Conservation (phyloP, 163 green algal species). For the Scenedesmus sp. region DNA sequence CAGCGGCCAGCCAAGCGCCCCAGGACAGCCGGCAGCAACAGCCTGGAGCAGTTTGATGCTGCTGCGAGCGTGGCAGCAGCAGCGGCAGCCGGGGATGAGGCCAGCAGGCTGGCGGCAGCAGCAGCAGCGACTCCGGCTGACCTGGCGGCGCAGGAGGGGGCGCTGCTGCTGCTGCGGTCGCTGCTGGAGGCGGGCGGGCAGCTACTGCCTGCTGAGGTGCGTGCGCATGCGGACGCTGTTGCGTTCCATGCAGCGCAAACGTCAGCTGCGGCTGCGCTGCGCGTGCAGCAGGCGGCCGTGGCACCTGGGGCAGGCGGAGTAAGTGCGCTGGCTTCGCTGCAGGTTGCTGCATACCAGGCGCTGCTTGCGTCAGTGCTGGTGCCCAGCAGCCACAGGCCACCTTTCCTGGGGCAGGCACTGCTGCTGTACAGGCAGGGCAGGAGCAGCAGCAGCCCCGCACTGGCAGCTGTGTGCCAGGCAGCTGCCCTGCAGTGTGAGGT, state of each 20-base stretch:
- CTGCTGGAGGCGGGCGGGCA: conserved; percentile 49
- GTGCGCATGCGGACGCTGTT: conserved; percentile 60
- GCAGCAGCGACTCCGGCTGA: conserved; percentile 16
- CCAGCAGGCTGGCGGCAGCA: background rate
- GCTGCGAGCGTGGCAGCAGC: conserved; percentile 31
- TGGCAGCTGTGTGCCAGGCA: conserved; percentile 45
- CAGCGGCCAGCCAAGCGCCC: conserved; percentile 39
- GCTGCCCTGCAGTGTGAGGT: conserved; percentile 53
- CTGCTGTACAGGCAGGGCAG: conserved; percentile 57
- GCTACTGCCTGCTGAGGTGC: conserved; percentile 51
- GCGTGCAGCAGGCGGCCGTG: conserved; percentile 25
- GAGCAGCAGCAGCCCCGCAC: background rate
- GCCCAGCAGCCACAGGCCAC: conserved; percentile 58
- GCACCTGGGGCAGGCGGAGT: background rate
- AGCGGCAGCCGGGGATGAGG: conserved; percentile 2
- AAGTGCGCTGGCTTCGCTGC: conserved; percentile 41
- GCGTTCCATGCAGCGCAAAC: conserved; percentile 61
- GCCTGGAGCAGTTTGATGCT: conserved; percentile 36
- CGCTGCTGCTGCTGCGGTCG: conserved; percentile 50
- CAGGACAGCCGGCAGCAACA: background rate
- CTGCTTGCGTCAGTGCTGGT: conserved; percentile 73
- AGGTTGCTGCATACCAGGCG: conserved; percentile 59
- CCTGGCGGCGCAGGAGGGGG: conserved; percentile 52
- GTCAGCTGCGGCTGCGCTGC: conserved; percentile 40
- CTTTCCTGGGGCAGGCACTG: conserved; percentile 66